Evolutionary conservation across 164 flowering plant genomes (phyloP), one percentile per base, ranked within the genome.

Genomic region (Magnolia sinica): DNA sequence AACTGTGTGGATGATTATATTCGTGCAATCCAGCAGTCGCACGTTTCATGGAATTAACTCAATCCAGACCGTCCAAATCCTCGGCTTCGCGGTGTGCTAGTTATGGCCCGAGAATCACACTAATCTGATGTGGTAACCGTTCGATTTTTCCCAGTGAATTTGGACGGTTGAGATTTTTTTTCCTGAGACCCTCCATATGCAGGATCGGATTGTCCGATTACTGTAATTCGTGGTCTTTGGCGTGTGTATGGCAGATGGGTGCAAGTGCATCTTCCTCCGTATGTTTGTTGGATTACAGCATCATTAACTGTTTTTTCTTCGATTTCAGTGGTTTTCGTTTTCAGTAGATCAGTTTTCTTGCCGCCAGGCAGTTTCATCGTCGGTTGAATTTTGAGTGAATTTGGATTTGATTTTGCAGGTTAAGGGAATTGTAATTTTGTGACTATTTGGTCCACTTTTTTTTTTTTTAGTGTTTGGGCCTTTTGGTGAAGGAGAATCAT

Each of bases 401-500:
- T 68, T 13, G 2, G 18, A 19, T 58, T 75, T 73, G 68, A 3
- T 4, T 70, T 64, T 70, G 50, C 79, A 80, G 79, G 82, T 75
- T 45, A 55, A 73, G 64, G 37, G 18, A 11, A 27, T 68, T 29
- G 49, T 24, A 19, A 68, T 11, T 64, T 64, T 64, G 68, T n/a
- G 24, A 64, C 24, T 8, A 7, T 67, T 23, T 61, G 18, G 19
- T 14, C 68, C 24, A 16, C 11, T 37, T 45, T 14, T 59, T 70
- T 23, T 24, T 24, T 24, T 27, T 27, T 27, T 27, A 61, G 27
- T 3, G 58, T 61, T 50, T 68, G 50, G 64, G 22, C 16, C 72
- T 50, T 73, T 18, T 61, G 29, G 51, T 61, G 29, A 13, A 73
- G 67, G 69, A 71, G 70, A 76, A 81, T 8, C 51, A 89, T 87